Conservation (phyloP, 2,329 filamentous ascomycete species). For the Epichloe glyceriae region DNA sequence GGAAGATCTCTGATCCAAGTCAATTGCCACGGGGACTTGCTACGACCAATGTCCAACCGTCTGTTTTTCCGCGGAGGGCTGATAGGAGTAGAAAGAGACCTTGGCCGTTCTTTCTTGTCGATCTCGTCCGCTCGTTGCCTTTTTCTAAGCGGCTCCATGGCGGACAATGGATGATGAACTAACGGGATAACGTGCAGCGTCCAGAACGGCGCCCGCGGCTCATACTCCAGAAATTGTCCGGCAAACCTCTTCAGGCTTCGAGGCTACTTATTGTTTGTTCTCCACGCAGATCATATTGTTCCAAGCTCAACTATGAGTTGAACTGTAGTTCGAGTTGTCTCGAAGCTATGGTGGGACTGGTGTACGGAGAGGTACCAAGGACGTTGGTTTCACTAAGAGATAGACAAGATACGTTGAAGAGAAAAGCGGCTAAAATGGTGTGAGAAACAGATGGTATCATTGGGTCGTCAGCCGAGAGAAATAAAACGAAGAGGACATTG, state of each 20-base stretch:
- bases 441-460: too few relatives aligned
- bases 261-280: too few relatives aligned
- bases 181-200: not conserved
- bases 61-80: conserved; percentile 32
- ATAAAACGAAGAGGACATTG: too few relatives aligned
- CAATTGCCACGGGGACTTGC: conserved; percentile 57
- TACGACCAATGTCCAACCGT: conserved; percentile 8
- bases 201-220: not conserved
- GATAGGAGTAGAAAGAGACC: conserved; percentile 25
- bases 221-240: not conserved
- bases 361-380: not conserved
- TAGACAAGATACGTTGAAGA: too few relatives aligned
- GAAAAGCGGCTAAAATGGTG: too few relatives aligned
- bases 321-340: too few relatives aligned
- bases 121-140: conserved; percentile 13
- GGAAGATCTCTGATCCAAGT: conserved; percentile 56
- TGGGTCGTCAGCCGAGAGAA: too few relatives aligned
- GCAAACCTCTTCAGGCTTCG: too few relatives aligned
- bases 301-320: too few relatives aligned
- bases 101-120: not conserved
- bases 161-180: not conserved
- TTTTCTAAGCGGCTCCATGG: conserved; percentile 21
- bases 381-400: not conserved
- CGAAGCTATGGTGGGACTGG: too few relatives aligned
- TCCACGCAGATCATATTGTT: too few relatives aligned